Evolutionary conservation across 192 early-diverging fungal species (phyloP).

Genomic region (Spizellomyces sp.): DNA sequence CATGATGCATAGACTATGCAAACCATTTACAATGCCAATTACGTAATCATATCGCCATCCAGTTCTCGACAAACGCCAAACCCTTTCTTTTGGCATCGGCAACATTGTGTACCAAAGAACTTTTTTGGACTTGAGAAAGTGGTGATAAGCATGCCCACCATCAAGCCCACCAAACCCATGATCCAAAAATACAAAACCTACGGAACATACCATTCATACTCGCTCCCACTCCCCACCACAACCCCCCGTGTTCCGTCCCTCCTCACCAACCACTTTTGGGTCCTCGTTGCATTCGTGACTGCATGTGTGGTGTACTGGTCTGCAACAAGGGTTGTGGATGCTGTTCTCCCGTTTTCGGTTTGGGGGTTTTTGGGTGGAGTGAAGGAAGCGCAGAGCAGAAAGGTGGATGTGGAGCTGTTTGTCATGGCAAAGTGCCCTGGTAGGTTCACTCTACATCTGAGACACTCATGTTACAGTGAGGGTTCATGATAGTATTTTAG

Average conservation of each 20-base stretch:
- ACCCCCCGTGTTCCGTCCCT: neutral
- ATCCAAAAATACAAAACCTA: neutral
- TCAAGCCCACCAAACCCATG: no score
- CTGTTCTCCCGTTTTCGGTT: neutral
- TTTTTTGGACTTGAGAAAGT: no score
- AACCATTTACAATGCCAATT: no score
- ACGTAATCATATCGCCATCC: no score
- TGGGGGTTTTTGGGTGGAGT: neutral
- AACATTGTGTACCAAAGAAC: no score
- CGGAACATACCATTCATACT: neutral
- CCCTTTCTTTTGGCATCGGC: no score
- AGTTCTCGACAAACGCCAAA: no score
- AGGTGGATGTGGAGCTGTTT: constrained; percentile 62
- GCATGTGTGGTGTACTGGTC: neutral
- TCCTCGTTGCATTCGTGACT: neutral
- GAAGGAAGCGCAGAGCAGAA: neutral
- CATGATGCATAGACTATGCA: no score
- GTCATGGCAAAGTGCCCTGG: constrained; percentile 78
- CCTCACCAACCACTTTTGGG: neutral
- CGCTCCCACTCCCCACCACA: neutral
- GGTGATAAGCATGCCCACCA: no score
- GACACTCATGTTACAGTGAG: neutral
- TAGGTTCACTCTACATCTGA: constrained; percentile 29
- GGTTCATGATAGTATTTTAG: neutral
- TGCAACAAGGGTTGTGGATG: neutral